phyloP scores from a whole-genome alignment of 306 rosid genomes.

The Macrotyloma uniflorum region DNA sequence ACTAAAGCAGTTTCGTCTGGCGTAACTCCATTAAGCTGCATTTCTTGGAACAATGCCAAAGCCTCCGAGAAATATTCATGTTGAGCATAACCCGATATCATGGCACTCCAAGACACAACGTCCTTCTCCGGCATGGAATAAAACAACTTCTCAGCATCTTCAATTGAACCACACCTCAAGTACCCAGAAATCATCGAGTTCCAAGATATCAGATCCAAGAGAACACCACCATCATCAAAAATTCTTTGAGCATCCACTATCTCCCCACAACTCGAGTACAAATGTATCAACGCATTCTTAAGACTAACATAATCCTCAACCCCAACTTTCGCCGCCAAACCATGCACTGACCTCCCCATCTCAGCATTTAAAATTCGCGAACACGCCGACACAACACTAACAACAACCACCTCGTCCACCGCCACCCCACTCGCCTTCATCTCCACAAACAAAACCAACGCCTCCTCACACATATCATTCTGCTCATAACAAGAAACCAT shows the following conservation, averaged over 20 bases:
- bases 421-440: constrained; percentile 54
- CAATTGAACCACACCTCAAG: constrained; percentile 62
- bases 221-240: constrained; percentile 60
- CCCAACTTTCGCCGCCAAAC: constrained; percentile 65
- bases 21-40: constrained; percentile 62
- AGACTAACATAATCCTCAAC: constrained; percentile 69
- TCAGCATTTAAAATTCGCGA: constrained; percentile 37
- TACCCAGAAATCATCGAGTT: constrained; percentile 87
- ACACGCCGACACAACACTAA: constrained; percentile 69
- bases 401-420: constrained; percentile 82
- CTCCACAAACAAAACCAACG: constrained; percentile 58
- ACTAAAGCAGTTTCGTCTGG: constrained; percentile 75
- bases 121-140: constrained; percentile 73
- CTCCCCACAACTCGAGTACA: constrained; percentile 67
- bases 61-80: constrained; percentile 65
- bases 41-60: constrained; percentile 64
- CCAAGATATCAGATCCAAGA: constrained; percentile 77
- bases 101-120: constrained; percentile 82
- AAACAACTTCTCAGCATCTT: constrained; percentile 63
- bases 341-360: constrained; percentile 64
- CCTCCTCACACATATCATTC: constrained; percentile 64
- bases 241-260: constrained; percentile 56
- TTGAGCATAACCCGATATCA: constrained; percentile 80
- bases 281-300: constrained; percentile 72
- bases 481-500: constrained; percentile 74